Evolutionary conservation across 495 filamentous ascomycete species (phyloP).

Genomic region (Penicillium robsamsonii): DNA sequence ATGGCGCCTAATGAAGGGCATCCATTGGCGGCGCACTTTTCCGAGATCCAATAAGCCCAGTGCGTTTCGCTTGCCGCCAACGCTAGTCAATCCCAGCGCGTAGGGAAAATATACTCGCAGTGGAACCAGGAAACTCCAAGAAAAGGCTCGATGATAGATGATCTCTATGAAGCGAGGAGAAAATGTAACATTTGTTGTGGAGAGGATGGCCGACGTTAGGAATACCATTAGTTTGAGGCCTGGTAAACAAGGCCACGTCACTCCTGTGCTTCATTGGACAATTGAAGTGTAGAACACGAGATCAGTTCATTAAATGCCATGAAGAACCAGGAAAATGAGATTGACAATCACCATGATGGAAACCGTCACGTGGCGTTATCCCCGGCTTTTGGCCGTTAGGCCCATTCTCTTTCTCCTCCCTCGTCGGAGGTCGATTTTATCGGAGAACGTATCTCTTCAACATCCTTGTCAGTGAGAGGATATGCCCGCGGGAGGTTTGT

Average conservation of each 20-base stretch:
- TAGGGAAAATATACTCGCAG: not conserved
- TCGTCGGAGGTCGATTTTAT: not conserved
- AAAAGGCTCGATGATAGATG: not conserved
- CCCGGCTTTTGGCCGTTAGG: not conserved
- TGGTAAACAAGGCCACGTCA: not conserved
- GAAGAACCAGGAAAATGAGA: not conserved
- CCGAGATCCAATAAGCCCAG: not conserved
- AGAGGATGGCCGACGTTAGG: not conserved
- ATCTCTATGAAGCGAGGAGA: not conserved
- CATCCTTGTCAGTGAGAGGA: not conserved
- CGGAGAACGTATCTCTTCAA: not conserved
- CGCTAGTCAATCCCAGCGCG: slow-evolving; percentile 1
- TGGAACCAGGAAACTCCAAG: not conserved
- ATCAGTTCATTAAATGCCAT: not conserved
- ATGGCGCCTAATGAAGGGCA: not conserved
- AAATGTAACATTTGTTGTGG: not conserved
- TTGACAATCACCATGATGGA: not conserved
- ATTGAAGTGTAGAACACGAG: not conserved
- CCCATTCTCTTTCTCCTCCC: not conserved
- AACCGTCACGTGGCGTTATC: not conserved
- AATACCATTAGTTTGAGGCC: not conserved
- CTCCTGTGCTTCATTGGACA: not conserved
- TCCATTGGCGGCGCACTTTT: not conserved
- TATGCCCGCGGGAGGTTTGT: slow-evolving; percentile 5
- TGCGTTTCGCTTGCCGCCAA: not conserved